Percentiles rank a stretch among this genome's conserved stretches.
phyloP scores from a whole-genome alignment of 2,329 filamentous ascomycete genomes.

The Colletotrichum sp. region DNA sequence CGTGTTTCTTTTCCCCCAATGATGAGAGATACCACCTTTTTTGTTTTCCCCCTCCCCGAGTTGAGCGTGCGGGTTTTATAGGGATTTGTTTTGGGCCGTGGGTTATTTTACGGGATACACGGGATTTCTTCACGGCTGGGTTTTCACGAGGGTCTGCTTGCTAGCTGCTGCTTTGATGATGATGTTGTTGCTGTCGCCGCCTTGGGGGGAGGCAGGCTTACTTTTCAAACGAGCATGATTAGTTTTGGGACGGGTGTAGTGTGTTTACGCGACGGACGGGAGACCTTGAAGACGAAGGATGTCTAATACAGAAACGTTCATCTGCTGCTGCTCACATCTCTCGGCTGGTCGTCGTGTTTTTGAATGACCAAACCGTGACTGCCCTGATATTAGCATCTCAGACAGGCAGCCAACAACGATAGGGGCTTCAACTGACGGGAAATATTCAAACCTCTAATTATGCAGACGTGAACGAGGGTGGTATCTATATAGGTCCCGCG shows the following conservation, averaged over 20 bases:
- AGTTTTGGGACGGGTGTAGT: neutral
- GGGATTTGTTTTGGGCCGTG: neutral
- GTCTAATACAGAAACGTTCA: neutral
- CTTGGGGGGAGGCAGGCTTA: neutral
- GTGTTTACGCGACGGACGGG: neutral
- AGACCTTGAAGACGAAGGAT: neutral
- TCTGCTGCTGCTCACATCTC: neutral
- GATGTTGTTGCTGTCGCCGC: neutral
- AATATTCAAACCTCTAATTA: neutral
- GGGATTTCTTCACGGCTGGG: neutral
- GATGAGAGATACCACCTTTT: neutral
- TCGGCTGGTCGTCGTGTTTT: accelerated
- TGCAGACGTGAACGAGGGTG: constrained; percentile 1
- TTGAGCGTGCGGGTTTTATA: neutral
- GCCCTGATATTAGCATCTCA: neutral
- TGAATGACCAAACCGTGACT: neutral
- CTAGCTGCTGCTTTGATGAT: neutral
- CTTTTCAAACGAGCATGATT: neutral
- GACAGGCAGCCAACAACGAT: neutral
- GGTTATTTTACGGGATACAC: neutral
- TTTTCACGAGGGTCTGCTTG: neutral
- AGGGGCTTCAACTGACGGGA: neutral
- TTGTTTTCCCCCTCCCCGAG: neutral
- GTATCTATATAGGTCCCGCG: neutral
- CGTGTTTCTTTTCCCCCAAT: neutral